Percentiles rank a stretch among this genome's conserved stretches.
These are phyloP conservation scores for Domatiomyces globalis DNA, from an alignment of 2,329 filamentous ascomycete genomes.

Conservation along the genomic window DNA sequence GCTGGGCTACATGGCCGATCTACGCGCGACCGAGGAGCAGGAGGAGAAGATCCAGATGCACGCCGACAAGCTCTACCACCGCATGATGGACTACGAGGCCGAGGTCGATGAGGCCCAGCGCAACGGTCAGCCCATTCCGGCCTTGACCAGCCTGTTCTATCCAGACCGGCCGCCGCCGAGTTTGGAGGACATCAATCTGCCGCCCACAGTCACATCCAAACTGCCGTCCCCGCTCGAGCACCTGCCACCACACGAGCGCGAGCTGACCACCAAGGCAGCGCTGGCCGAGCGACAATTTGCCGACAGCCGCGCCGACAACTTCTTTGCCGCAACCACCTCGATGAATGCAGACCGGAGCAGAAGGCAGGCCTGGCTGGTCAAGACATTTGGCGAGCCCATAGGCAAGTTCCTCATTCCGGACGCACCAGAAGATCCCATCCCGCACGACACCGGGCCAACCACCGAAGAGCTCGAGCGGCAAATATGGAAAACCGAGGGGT, in stretches of 20 bases:
- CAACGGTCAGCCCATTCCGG: conserved; percentile 29
- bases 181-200: conserved; percentile 21
- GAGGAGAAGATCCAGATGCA: conserved; percentile 93
- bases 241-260: conserved; percentile 33
- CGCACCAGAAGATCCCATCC: conserved; percentile 1
- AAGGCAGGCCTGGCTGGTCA: conserved; percentile 15
- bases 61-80: conserved; percentile 77
- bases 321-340: conserved; percentile 14
- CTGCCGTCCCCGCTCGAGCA: conserved; percentile 25
- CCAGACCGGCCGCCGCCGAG: conserved; percentile 21
- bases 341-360: conserved; percentile 16
- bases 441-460: not conserved
- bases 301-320: conserved; percentile 14
- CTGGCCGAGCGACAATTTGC: conserved; percentile 17
- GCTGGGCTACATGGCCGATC: conserved; percentile 57
- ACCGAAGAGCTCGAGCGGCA: conserved; percentile 13
- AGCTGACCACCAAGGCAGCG: conserved; percentile 25
- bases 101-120: conserved; percentile 48
- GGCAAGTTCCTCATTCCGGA: conserved; percentile 19
- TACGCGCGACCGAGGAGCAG: conserved; percentile 32
- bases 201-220: conserved; percentile 11
- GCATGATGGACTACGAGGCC: conserved; percentile 70
- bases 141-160: conserved; percentile 32
- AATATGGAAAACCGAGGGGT: conserved; percentile 13
- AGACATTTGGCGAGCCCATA: conserved; percentile 16